phyloP scores from a whole-genome alignment of 768 basidiomycete genomes.

The Russula lepida region DNA sequence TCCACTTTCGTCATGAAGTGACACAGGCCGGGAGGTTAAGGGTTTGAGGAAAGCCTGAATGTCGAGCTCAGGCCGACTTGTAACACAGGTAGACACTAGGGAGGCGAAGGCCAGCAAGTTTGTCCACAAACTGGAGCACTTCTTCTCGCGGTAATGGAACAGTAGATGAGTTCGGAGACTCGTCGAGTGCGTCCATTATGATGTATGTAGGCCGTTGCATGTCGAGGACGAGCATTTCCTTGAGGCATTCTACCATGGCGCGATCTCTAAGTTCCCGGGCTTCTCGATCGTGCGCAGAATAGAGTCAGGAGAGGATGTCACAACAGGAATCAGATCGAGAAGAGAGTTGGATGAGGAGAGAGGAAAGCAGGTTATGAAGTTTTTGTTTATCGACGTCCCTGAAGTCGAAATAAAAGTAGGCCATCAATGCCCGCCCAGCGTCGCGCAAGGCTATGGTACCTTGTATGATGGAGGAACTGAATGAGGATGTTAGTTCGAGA shows the following conservation, averaged over 20 bases:
- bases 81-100: background rate
- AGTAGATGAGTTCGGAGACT: background rate
- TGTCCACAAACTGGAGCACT: background rate
- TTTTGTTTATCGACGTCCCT: background rate
- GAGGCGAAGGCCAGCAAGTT: background rate
- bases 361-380: background rate
- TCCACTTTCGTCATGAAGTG: background rate
- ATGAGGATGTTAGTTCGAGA: background rate
- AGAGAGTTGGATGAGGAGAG: background rate
- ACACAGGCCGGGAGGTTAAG: background rate
- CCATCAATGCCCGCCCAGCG: background rate
- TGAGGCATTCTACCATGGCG: background rate
- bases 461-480: conserved; percentile 1
- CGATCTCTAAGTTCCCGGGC: background rate
- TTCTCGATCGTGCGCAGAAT: background rate
- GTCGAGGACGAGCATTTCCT: background rate
- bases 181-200: conserved; percentile 9
- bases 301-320: background rate
- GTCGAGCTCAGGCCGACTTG: background rate
- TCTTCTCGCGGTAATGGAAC: background rate
- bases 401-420: conserved; percentile 7
- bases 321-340: background rate
- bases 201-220: background rate
- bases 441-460: background rate
- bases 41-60: background rate